phyloP scores from a whole-genome alignment of 2,329 filamentous ascomycete genomes.

The Akanthomyces lecanii region DNA sequence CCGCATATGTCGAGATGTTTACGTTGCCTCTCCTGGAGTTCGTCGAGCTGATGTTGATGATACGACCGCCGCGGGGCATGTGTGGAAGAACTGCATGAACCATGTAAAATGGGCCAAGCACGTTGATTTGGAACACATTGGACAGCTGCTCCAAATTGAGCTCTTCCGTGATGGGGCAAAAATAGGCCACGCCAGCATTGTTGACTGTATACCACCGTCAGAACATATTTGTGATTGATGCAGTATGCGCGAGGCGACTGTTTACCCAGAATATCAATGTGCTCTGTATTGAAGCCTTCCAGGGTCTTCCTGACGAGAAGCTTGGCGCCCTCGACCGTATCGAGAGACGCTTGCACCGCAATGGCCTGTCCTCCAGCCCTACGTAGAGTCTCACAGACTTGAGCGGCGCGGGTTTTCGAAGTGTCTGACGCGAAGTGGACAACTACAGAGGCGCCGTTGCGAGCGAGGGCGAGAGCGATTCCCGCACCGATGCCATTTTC shows the following conservation, averaged over 20 bases:
- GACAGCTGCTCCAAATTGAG: conserved; percentile 25
- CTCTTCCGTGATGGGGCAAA: conserved; percentile 21
- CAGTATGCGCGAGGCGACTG: background rate
- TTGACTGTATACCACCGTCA: conserved; percentile 27
- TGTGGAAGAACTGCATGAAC: conserved; percentile 31
- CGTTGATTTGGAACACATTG: conserved; percentile 31
- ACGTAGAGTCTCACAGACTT: conserved; percentile 27
- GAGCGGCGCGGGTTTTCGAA: conserved; percentile 27
- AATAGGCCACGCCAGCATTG: conserved; percentile 30
- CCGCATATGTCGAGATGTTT: conserved; percentile 21
- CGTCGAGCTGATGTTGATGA: conserved; percentile 25
- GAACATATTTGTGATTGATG: background rate
- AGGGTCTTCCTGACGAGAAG: conserved; percentile 34
- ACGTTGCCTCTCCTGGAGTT: conserved; percentile 20
- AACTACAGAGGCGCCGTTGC: conserved; percentile 37
- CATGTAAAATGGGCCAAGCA: conserved; percentile 33
- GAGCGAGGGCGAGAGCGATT: conserved; percentile 36
- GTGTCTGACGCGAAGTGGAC: conserved; percentile 38
- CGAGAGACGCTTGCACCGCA: conserved; percentile 32
- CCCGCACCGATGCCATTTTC: conserved; percentile 42
- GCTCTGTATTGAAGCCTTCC: conserved; percentile 29
- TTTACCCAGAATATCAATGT: conserved; percentile 40
- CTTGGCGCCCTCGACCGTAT: conserved; percentile 28
- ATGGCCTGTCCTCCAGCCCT: conserved; percentile 29
- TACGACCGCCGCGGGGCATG: conserved; percentile 32